Percentiles rank a stretch among this genome's conserved stretches.
phyloP scores from a whole-genome alignment of 192 early-diverging fungal genomes.

The Coemansia sp. region DNA sequence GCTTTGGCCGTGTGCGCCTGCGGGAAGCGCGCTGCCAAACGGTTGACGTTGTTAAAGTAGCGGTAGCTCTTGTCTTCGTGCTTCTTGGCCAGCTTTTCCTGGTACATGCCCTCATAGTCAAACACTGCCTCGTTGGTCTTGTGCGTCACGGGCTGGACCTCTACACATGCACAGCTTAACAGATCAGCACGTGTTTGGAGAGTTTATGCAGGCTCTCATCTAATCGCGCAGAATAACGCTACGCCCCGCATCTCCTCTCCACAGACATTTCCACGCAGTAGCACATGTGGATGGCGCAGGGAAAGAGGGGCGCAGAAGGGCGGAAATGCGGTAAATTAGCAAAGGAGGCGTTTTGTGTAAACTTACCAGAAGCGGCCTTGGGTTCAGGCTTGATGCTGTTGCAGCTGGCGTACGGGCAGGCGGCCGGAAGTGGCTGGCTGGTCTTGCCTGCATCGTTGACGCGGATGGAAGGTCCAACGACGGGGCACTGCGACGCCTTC shows the following conservation, averaged over 20 bases:
- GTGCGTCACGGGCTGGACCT: constrained; percentile 17
- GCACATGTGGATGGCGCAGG: not conserved
- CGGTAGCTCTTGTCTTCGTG: constrained; percentile 96
- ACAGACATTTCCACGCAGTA: not conserved
- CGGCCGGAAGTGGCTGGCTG: constrained; percentile 9
- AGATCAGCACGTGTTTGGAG: not conserved
- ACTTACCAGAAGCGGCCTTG: constrained; percentile 28
- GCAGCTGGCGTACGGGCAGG: constrained; percentile 45
- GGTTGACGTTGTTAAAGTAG: constrained; percentile 99
- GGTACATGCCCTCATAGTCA: constrained; percentile 89
- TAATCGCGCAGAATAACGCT: constrained; percentile 1
- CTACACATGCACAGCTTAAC: constrained; percentile 1
- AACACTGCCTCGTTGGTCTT: constrained; percentile 54
- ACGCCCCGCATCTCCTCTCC: not conserved
- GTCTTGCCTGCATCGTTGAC: constrained; percentile 29
- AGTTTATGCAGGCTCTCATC: not conserved
- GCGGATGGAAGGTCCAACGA: constrained; percentile 47
- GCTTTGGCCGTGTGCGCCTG: constrained; percentile 85
- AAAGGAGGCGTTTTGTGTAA: not conserved
- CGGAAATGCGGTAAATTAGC: not conserved
- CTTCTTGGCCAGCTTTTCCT: constrained; percentile 87
- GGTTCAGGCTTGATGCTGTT: not conserved
- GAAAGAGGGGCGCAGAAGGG: not conserved
- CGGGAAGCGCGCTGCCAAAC: constrained; percentile 88
- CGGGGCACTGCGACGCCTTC: constrained; percentile 53